phyloP scores from a whole-genome alignment of 2,329 filamentous ascomycete genomes.

The Aspergillus hiratsukae region DNA sequence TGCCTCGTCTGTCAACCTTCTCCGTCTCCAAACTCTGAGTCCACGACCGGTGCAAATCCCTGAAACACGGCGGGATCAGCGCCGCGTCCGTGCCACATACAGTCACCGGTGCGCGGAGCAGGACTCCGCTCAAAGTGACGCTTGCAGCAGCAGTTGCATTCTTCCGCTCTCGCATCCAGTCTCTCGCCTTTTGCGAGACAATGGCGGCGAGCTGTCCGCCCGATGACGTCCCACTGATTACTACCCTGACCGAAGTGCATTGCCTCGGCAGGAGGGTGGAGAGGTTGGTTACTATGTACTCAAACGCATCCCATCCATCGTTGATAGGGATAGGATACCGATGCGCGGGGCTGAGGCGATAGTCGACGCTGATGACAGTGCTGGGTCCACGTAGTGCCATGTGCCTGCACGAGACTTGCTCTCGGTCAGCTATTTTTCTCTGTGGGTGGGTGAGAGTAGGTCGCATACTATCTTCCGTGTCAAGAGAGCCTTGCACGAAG shows the following conservation, averaged over 20 bases:
- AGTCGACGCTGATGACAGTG: slow-evolving; percentile 1
- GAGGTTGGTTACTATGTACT: neutral
- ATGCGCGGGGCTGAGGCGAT: neutral
- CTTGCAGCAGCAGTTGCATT: neutral
- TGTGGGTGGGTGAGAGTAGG: slow-evolving; percentile 40
- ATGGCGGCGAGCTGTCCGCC: neutral
- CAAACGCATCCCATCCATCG: neutral
- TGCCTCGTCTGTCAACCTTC: neutral
- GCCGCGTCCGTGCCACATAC: neutral
- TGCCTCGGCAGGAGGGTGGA: neutral
- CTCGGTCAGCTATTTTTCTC: slow-evolving; percentile 63
- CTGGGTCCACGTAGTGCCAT: neutral
- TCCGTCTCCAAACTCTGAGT: neutral
- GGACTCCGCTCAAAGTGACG: neutral
- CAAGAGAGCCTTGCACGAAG: neutral
- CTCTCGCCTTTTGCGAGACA: neutral
- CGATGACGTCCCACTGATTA: neutral
- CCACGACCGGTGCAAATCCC: neutral
- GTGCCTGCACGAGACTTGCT: slow-evolving; percentile 35
- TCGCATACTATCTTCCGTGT: neutral
- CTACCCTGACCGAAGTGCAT: neutral
- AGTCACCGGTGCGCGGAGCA: slow-evolving; percentile 1
- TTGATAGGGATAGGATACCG: neutral
- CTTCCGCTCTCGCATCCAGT: neutral
- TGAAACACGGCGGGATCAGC: neutral